These are phyloP conservation scores for Stipa capillata DNA, from an alignment of 176 grass and related monocot genomes.

Conservation along the genomic window DNA sequence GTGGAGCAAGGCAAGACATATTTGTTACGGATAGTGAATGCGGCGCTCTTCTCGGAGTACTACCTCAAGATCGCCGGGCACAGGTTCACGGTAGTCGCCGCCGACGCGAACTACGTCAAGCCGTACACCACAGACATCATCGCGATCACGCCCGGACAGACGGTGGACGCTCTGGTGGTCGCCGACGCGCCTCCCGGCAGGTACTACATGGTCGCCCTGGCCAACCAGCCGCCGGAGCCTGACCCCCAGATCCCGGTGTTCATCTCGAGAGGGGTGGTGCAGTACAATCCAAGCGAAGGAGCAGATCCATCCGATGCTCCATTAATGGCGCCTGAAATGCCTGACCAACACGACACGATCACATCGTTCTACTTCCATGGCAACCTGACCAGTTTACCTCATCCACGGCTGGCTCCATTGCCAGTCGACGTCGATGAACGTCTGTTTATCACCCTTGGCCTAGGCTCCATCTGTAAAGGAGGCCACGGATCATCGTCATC, in stretches of 20 bases:
- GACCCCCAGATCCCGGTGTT: not conserved
- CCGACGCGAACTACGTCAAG: constrained; percentile 10
- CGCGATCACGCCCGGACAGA: not conserved
- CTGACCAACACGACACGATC: too few species aligned
- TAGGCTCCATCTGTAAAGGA: not conserved
- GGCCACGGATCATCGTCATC: not conserved
- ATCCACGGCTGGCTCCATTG: not conserved
- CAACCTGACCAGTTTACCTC: not conserved
- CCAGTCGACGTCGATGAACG: not conserved
- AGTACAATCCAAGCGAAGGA: not conserved
- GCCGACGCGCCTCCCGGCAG: not conserved
- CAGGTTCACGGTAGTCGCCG: constrained; percentile 7
- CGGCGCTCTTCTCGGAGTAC: constrained; percentile 18
- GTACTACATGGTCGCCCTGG: constrained; percentile 12
- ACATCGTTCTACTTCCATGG: constrained; percentile 1
- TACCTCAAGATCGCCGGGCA: constrained; percentile 14
- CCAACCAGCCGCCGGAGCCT: too few species aligned
- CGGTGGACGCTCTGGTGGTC: constrained; percentile 5
- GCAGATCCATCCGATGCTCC: too few species aligned
- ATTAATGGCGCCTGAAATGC: too few species aligned
- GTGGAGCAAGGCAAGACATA: not conserved
- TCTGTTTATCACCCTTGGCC: not conserved
- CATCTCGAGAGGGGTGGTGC: too few species aligned
- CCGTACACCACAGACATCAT: constrained; percentile 18
- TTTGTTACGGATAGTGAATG: not conserved